A percentile compares a stretch with the other conserved stretches of the same genome.
Conservation (phyloP, 2,329 filamentous ascomycete species). For the Cytospora chrysosperma region DNA sequence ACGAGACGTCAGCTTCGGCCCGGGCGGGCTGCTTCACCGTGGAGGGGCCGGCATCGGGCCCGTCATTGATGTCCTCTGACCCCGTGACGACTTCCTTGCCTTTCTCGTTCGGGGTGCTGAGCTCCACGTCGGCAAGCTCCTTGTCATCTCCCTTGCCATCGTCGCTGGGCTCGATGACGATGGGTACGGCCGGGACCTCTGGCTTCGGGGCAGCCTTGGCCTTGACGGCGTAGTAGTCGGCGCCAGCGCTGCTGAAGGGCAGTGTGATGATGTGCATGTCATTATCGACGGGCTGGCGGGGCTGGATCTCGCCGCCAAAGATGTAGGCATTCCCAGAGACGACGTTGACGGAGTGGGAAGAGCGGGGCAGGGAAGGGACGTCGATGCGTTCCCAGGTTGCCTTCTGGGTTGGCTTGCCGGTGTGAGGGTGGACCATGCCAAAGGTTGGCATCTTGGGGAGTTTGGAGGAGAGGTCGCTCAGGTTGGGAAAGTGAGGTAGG, state of each 20-base stretch:
- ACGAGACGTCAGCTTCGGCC: not conserved
- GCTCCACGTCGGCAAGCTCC: conserved; percentile 29
- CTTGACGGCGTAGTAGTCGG: conserved; percentile 60
- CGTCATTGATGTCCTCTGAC: conserved; percentile 23
- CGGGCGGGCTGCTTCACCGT: conserved; percentile 42
- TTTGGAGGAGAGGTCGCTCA: conserved; percentile 28
- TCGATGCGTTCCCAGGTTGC: conserved; percentile 62
- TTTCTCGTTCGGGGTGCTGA: conserved; percentile 15
- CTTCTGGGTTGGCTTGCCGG: conserved; percentile 40
- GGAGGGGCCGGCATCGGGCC: not conserved
- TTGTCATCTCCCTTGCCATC: conserved; percentile 29
- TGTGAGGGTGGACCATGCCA: conserved; percentile 13
- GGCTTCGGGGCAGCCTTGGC: conserved; percentile 40
- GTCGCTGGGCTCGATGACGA: conserved; percentile 28
- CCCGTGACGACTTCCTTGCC: conserved; percentile 13
- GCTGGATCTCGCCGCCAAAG: conserved; percentile 72
- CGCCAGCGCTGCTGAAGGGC: conserved; percentile 54
- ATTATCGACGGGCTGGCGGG: conserved; percentile 67
- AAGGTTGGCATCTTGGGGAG: conserved; percentile 29
- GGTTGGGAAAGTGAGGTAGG: conserved; percentile 26
- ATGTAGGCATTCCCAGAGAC: conserved; percentile 56
- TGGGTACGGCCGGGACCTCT: conserved; percentile 24
- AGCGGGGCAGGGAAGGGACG: conserved; percentile 61
- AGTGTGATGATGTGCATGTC: conserved; percentile 66
- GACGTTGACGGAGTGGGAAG: conserved; percentile 70